phyloP scores from a whole-genome alignment of 192 early-diverging fungal genomes.

The Backusella circina region DNA sequence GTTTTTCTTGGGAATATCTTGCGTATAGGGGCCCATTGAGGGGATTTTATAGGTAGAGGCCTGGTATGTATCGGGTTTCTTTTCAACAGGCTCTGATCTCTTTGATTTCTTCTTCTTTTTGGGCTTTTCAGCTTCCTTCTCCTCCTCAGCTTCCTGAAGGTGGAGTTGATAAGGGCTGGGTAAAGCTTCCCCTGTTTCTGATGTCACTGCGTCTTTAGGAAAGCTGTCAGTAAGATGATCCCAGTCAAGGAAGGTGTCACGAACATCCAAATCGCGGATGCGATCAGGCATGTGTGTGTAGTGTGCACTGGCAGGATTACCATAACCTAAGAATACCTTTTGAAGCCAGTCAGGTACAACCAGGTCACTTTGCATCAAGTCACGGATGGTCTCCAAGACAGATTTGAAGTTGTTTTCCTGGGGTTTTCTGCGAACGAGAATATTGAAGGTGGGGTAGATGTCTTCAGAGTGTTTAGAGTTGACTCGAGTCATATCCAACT shows the following conservation, averaged over 20 bases:
- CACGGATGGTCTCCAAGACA: slow-evolving; percentile 87
- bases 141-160: slow-evolving; percentile 47
- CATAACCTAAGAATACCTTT: slow-evolving; percentile 92
- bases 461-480: slow-evolving; percentile 51
- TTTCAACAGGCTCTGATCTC: slow-evolving; percentile 25
- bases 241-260: slow-evolving; percentile 85
- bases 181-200: slow-evolving; percentile 33
- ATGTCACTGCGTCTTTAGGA: slow-evolving; percentile 45
- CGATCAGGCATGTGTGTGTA: slow-evolving; percentile 60
- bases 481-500: slow-evolving; percentile 50
- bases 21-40: slow-evolving; percentile 74
- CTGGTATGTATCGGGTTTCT: slow-evolving; percentile 42
- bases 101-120: slow-evolving; percentile 38
- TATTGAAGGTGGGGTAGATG: slow-evolving; percentile 81
- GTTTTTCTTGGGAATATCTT: slow-evolving; percentile 68
- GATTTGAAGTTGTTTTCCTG: slow-evolving; percentile 94
- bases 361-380: slow-evolving; percentile 77
- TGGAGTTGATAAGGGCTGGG: slow-evolving; percentile 68
- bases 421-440: slow-evolving; percentile 83
- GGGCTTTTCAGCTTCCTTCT: slow-evolving; percentile 20
- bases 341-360: slow-evolving; percentile 91
- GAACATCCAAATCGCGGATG: slow-evolving; percentile 66
- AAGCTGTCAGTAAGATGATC: slow-evolving; percentile 73
- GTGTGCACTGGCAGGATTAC: slow-evolving; percentile 77
- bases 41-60: slow-evolving; percentile 61